phyloP scores from a whole-genome alignment of 179 eudicot species.

The Nepenthes alata region DNA sequence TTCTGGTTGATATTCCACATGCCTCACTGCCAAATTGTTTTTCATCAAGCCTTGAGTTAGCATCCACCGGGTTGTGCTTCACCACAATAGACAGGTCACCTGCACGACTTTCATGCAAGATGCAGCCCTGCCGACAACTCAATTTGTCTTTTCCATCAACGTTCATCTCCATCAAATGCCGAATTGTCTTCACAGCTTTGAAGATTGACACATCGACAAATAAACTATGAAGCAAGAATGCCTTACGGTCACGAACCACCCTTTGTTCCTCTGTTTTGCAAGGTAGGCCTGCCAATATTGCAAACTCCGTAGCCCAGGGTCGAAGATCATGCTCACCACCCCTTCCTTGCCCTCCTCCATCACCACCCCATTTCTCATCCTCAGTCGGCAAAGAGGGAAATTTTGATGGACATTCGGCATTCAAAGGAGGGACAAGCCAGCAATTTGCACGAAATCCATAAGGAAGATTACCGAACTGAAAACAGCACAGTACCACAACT shows the following conservation, averaged over 20 bases:
- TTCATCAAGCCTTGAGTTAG: conserved; percentile 40
- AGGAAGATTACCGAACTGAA: conserved; percentile 97
- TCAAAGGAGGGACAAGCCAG: conserved; percentile 79
- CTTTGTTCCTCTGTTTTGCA: conserved; percentile 92
- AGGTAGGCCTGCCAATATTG: conserved; percentile 64
- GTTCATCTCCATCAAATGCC: conserved; percentile 31
- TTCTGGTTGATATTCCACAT: conserved; percentile 27
- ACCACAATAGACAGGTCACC: conserved; percentile 75
- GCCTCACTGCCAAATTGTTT: conserved; percentile 30
- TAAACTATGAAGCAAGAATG: conserved; percentile 85
- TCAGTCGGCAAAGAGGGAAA: conserved; percentile 59
- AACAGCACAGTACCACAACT: neutral
- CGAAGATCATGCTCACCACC: conserved; percentile 53
- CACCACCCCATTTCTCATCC: conserved; percentile 92
- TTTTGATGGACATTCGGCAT: conserved; percentile 50
- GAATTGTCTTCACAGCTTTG: conserved; percentile 64
- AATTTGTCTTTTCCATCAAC: conserved; percentile 7
- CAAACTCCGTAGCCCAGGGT: conserved; percentile 94
- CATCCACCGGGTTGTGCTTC: conserved; percentile 51
- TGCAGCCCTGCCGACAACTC: conserved; percentile 25
- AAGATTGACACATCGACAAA: conserved; percentile 74
- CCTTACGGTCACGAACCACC: conserved; percentile 81
- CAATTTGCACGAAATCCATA: conserved; percentile 92
- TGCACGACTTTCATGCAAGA: conserved; percentile 44
- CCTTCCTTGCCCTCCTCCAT: conserved; percentile 93